A percentile compares a stretch with the other conserved stretches of the same genome.
These are phyloP conservation scores for Spirogloea muscicola DNA, from an alignment of 139 green algal genomes.

Conservation along the genomic window DNA sequence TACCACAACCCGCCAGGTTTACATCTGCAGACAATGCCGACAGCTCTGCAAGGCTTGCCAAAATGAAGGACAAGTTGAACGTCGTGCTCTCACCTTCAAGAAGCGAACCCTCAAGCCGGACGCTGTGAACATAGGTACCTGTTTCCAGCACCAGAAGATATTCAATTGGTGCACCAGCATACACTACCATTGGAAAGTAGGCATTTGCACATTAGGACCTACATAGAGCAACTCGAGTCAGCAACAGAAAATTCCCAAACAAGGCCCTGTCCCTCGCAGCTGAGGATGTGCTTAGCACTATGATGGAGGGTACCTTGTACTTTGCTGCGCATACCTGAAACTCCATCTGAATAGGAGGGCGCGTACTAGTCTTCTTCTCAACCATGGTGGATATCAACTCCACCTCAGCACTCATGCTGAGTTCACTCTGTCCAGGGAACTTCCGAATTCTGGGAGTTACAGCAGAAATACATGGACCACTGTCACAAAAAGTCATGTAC, in stretches of 20 bases:
- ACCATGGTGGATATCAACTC: slow-evolving; percentile 81
- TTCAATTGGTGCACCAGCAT: not conserved
- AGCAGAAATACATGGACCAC: no score
- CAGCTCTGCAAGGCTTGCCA: no score
- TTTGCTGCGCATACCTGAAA: slow-evolving; percentile 81
- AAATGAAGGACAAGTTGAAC: slow-evolving; percentile 5
- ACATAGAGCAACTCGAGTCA: not conserved
- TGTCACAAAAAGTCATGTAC: no score
- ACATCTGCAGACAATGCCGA: no score
- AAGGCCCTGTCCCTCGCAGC: not conserved
- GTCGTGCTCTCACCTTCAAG: slow-evolving; percentile 88
- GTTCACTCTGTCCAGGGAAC: slow-evolving; percentile 66
- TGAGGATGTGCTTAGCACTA: not conserved
- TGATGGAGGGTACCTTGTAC: no score
- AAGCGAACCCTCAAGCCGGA: slow-evolving; percentile 82
- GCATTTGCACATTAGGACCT: not conserved
- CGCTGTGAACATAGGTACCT: slow-evolving; percentile 91
- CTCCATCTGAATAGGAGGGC: slow-evolving; percentile 77
- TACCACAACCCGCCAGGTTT: no score
- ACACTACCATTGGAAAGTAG: no score
- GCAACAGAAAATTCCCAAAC: not conserved
- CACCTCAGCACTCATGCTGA: slow-evolving; percentile 81
- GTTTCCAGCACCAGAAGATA: slow-evolving; percentile 24
- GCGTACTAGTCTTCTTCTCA: slow-evolving; percentile 71
- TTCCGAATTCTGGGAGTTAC: slow-evolving; percentile 66